phyloP scores from a whole-genome alignment of 768 basidiomycete genomes.

The Auriscalpium microsporum region DNA sequence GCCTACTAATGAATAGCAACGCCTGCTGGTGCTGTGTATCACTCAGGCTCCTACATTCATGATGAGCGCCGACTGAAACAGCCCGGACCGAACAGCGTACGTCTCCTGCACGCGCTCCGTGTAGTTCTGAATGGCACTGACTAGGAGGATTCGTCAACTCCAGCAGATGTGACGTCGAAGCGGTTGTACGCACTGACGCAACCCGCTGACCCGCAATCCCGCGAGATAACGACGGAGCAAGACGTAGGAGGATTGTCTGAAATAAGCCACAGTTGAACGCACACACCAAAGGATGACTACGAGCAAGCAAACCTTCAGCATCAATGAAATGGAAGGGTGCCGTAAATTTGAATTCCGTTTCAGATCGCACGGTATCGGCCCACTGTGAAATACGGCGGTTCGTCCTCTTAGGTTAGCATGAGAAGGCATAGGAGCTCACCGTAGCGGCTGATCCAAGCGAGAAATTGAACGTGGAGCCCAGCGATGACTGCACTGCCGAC shows the following conservation, averaged over 20 bases:
- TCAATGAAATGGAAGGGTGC: conserved; percentile 39
- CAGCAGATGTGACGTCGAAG: no score
- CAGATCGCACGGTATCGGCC: conserved; percentile 41
- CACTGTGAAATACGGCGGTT: conserved; percentile 25
- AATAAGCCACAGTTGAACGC: neutral
- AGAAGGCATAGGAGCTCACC: conserved; percentile 20
- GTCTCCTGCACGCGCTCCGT: conserved; percentile 40
- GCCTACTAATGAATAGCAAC: conserved; percentile 38
- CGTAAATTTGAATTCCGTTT: conserved; percentile 23
- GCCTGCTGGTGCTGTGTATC: conserved; percentile 40
- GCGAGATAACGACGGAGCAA: conserved; percentile 39
- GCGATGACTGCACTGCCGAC: conserved; percentile 36
- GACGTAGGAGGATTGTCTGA: conserved; percentile 34
- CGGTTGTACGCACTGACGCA: conserved; percentile 19
- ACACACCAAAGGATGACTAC: neutral
- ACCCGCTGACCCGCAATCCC: conserved; percentile 34
- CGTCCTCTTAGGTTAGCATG: neutral
- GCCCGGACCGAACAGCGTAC: neutral
- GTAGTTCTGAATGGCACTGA: conserved; percentile 50
- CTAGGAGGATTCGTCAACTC: conserved; percentile 17
- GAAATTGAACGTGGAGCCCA: conserved; percentile 34
- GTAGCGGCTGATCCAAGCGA: conserved; percentile 43
- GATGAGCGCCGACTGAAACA: neutral
- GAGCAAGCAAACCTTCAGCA: conserved; percentile 25
- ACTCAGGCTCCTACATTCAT: conserved; percentile 22